phyloP scores from a whole-genome alignment of 805 yeast genomes.

The Kodamaea neixiangensis region DNA sequence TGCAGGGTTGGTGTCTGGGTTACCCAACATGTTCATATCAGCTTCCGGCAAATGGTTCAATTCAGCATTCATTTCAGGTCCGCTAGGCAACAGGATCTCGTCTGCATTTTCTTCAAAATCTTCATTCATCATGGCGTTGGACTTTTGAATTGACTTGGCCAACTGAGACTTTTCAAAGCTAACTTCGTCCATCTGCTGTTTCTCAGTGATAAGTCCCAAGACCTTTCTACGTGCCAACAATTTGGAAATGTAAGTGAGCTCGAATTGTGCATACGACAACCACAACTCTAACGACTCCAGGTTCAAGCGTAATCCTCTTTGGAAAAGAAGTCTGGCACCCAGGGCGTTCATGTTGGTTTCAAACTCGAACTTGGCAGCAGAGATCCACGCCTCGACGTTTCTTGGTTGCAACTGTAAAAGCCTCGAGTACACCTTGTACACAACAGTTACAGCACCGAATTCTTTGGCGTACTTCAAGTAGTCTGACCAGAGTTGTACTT shows the following conservation, averaged over 20 bases:
- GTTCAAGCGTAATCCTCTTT: slow-evolving; percentile 82
- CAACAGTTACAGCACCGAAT: slow-evolving; percentile 67
- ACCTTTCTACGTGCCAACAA: slow-evolving; percentile 81
- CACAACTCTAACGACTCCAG: slow-evolving; percentile 71
- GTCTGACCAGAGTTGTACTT: slow-evolving; percentile 73
- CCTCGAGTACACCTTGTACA: slow-evolving; percentile 74
- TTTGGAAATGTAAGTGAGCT: slow-evolving; percentile 81
- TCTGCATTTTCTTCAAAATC: slow-evolving; percentile 39
- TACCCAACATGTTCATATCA: slow-evolving; percentile 81
- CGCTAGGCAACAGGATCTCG: slow-evolving; percentile 48
- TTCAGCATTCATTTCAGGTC: slow-evolving; percentile 60
- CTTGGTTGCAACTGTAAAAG: slow-evolving; percentile 88
- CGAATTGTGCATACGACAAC: slow-evolving; percentile 86
- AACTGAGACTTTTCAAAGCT: slow-evolving; percentile 29
- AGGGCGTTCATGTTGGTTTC: slow-evolving; percentile 85
- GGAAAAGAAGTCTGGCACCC: slow-evolving; percentile 85
- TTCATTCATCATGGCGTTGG: slow-evolving; percentile 12
- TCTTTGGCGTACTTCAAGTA: slow-evolving; percentile 69
- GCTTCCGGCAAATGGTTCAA: slow-evolving; percentile 82
- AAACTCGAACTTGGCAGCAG: slow-evolving; percentile 92
- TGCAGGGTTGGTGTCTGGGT: slow-evolving; percentile 77
- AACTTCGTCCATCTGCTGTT: slow-evolving; percentile 58
- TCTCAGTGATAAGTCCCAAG: slow-evolving; percentile 73
- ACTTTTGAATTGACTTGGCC: slow-evolving; percentile 43
- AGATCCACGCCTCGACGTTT: slow-evolving; percentile 86